These are phyloP conservation scores for Xylaria bambusicola DNA, from an alignment of 495 filamentous ascomycete species.

Conservation along the genomic window DNA sequence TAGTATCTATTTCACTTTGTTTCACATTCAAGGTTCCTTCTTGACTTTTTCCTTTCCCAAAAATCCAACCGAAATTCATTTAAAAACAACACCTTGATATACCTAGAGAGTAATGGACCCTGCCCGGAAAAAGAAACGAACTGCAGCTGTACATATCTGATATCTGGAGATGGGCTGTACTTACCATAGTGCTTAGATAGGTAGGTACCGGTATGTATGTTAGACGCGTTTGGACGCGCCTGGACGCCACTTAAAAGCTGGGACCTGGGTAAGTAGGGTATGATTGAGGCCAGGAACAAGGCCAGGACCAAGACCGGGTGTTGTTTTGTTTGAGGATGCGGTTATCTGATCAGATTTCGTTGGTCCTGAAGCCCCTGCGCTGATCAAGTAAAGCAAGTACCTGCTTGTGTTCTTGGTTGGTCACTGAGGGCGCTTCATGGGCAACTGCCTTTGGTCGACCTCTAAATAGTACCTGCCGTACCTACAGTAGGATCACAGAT, in stretches of 20 bases:
- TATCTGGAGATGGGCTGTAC: neutral
- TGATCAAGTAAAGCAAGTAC: too few species aligned
- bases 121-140: neutral
- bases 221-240: conserved; percentile 13
- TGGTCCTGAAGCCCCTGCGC: conserved; percentile 11
- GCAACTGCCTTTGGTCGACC: conserved; percentile 1
- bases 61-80: too few species aligned
- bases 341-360: neutral
- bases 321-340: conserved; percentile 8
- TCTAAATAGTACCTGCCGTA: too few species aligned
- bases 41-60: neutral
- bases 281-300: neutral
- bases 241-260: neutral
- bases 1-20: conserved; percentile 9
- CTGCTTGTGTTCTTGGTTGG: neutral
- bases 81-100: neutral
- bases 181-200: conserved; percentile 14
- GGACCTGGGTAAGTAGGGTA: neutral
- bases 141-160: neutral
- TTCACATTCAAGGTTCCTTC: neutral
- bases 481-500: neutral
- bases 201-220: too few species aligned
- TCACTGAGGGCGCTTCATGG: conserved; percentile 3
- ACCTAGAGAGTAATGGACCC: neutral
- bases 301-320: too few species aligned